A percentile compares a stretch with the other conserved stretches of the same genome.
Evolutionary conservation across 2,329 filamentous ascomycete genomes (phyloP).

Genomic region (Dendrostoma leiphaemia): DNA sequence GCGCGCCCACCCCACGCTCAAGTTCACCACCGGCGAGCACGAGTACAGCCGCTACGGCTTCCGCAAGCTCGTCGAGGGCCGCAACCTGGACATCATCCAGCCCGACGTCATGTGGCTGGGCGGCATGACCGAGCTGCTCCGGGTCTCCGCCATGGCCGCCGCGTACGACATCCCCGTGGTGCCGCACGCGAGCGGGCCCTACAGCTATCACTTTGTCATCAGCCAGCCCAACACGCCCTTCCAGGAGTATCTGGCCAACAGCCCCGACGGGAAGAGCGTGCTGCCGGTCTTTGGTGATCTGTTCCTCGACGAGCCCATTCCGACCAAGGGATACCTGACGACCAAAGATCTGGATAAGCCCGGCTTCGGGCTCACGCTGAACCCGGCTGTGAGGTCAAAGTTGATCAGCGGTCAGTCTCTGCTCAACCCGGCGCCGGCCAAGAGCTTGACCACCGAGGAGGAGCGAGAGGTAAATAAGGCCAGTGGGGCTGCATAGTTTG

Average conservation of each 20-base stretch:
- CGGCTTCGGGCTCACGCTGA: slow-evolving; percentile 85
- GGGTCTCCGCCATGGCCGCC: slow-evolving; percentile 82
- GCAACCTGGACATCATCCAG: slow-evolving; percentile 91
- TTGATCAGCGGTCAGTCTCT: slow-evolving; percentile 75
- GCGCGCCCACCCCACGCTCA: slow-evolving; percentile 82
- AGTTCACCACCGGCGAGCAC: slow-evolving; percentile 95
- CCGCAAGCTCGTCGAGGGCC: slow-evolving; percentile 87
- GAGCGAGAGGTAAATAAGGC: slow-evolving; percentile 24
- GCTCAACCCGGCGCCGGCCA: slow-evolving; percentile 63
- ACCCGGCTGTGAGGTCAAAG: slow-evolving; percentile 67
- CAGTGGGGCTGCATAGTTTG: neutral
- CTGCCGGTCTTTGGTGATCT: slow-evolving; percentile 89
- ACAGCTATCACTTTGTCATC: slow-evolving; percentile 95
- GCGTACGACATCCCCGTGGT: slow-evolving; percentile 95
- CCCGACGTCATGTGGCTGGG: slow-evolving; percentile 98
- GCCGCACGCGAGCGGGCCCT: slow-evolving; percentile 90
- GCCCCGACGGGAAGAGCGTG: slow-evolving; percentile 84
- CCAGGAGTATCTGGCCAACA: slow-evolving; percentile 95
- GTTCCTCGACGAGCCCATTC: slow-evolving; percentile 88
- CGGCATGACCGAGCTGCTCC: slow-evolving; percentile 87
- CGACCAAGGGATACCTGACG: slow-evolving; percentile 76
- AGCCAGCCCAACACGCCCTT: slow-evolving; percentile 92
- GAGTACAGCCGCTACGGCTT: slow-evolving; percentile 94
- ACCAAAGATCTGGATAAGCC: slow-evolving; percentile 81
- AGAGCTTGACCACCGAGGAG: slow-evolving; percentile 22